Base-by-base conservation (phyloP, 1,284 basidiomycete genomes). In the Laetiporus sulphureus region DNA sequence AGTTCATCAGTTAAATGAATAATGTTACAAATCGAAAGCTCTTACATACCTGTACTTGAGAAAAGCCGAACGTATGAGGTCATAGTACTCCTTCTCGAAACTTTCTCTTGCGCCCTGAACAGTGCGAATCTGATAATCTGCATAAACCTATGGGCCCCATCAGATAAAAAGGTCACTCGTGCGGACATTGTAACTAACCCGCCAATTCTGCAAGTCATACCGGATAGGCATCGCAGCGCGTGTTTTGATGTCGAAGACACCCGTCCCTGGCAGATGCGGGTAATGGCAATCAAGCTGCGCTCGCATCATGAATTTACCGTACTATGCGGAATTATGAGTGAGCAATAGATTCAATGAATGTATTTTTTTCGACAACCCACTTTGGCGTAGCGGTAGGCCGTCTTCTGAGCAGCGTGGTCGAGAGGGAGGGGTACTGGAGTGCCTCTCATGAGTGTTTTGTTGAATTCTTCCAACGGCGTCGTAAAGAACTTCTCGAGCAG, bases 221-320 rank as follows among this genome's bases (percentile, higher is more conserved):
- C 95, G 82, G 36, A 98, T 83, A 1, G 91, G 81, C 25, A 91
- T 65, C 27, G 82, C 86, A 0, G 93, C 93, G 31, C 94, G 77
- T 0, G 95, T 98, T 65, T 99, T 99, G 62, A 99, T 83, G 59
- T 99, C 95, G 53, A 99, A 99, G 0, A 95, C 83, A 20, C 90
- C 91, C 0, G 82, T 83, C 1, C 92, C 91, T 1, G 94, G 94
- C 15, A 99, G 65, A 23, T 88, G 75, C 25, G 65, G 55, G 57
- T 98, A 89, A 1, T 79, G 65, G 54, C 92, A 94, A 60, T 99
- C 95, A 8, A 99, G 73, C 61, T 99, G 95, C 1, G 93, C 96
- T 13, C 95, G 88, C 85, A 97, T 91, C 35, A 98, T 70, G 48
- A 98, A 82, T 10, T 74, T 75, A 2, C 77, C 66, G 2, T 81